Evolutionary conservation across 2,329 filamentous ascomycete species (phyloP).

Genomic region (Aspergillus floridensis): DNA sequence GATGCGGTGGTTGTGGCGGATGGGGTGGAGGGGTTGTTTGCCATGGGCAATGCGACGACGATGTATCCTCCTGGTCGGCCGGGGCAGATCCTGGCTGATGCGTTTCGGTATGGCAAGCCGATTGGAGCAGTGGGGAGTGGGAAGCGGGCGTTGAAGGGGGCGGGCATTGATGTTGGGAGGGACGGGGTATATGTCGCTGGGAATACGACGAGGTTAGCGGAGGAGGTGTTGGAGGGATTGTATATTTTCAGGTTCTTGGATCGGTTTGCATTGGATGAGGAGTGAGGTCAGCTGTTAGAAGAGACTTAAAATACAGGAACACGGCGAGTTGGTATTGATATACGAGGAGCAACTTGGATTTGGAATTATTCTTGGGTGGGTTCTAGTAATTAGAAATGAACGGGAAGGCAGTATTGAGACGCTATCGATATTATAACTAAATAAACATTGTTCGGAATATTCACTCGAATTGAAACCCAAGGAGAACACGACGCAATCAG

Average conservation of each 20-base stretch:
- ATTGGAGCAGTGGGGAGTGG: constrained; percentile 57
- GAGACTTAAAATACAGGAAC: no score
- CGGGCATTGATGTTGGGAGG: constrained; percentile 42
- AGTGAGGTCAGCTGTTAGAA: neutral
- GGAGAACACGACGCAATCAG: neutral
- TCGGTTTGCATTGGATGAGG: constrained; percentile 58
- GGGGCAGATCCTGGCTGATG: constrained; percentile 59
- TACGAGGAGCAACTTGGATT: no score
- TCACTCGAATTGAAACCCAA: no score
- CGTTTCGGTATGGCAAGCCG: constrained; percentile 68
- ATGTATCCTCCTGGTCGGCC: constrained; percentile 64
- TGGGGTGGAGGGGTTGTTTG: constrained; percentile 55
- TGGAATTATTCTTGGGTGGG: no score
- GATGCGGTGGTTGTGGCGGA: constrained; percentile 55
- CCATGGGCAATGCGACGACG: constrained; percentile 42
- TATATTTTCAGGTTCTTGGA: constrained; percentile 64
- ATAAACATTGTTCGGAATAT: no score
- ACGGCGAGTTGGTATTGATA: no score
- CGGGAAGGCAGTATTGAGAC: no score
- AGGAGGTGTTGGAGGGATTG: constrained; percentile 57
- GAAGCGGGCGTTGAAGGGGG: constrained; percentile 37
- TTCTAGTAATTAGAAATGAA: no score
- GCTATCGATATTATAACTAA: no score
- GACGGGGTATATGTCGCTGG: constrained; percentile 36
- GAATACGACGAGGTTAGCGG: constrained; percentile 42